Base-by-base conservation (phyloP, 768 basidiomycete genomes). In the Podaxis sp. region DNA sequence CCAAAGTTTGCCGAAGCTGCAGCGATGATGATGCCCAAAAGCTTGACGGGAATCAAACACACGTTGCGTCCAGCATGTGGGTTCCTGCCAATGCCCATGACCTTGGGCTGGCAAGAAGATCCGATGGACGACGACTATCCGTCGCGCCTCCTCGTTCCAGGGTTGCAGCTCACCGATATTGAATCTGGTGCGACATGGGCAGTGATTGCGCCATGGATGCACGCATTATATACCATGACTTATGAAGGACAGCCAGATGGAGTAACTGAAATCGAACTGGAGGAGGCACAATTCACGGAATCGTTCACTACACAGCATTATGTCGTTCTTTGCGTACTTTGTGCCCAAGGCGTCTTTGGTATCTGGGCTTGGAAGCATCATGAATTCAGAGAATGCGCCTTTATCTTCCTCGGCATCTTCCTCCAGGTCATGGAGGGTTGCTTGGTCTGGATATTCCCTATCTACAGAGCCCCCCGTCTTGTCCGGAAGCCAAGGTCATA, bases 21-120 rank as follows among this genome's bases (percentile, higher is more conserved):
- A 19, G 43, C 43, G n/a, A 46, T 33, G 25, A 57, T 57, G 27
- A 33, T 58, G 46, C 57, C 57, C 13, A 29, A 37, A 49, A 9
- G 29, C 33, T 36, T 47, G 43, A 58, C 29, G 29, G 57, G 57
- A n/a, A 58, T 58, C 43, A 58, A 58, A 7, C 57, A 58, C 33
- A 58, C 25, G 57, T 29, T 58, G 25, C 57, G 57, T 11, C 57
- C 57, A 11, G 46, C 43, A 8, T 50, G 57, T 15, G 9, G 27
- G 29, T 49, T 47, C 46, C 43, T 58, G 6, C 57, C 57, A 0
- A 47, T 58, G 57, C 57, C 57, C 17, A 47, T 58, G 46, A 29
- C 57, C 29, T n/a, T 58, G 43, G 57, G 57, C n/a, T 49, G 57
- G 57, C 57, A 59, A 38, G 33, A 33, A 33, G 37, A 51, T 3